These are phyloP conservation scores for Brassica hybrid DNA, from an alignment of 441 rosid species.

Conservation along the genomic window DNA sequence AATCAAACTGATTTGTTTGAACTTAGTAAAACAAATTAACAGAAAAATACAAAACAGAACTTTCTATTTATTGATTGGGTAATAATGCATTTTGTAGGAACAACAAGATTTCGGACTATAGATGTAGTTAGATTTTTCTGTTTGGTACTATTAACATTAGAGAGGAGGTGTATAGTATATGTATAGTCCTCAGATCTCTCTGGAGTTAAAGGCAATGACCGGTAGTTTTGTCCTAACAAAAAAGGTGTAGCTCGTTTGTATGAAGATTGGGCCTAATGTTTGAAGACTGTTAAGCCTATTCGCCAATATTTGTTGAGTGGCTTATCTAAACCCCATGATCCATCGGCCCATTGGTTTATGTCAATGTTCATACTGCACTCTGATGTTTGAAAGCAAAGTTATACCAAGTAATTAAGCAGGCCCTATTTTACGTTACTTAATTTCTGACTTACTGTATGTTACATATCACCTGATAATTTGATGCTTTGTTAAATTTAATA, in stretches of 20 bases:
- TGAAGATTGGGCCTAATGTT: neutral
- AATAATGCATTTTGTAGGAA: neutral
- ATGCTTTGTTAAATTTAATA: neutral
- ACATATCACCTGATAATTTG: neutral
- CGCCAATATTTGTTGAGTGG: neutral
- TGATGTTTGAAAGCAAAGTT: too few species aligned
- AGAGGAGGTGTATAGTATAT: neutral
- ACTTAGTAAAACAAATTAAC: neutral
- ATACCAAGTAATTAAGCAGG: too few species aligned
- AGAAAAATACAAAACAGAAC: neutral
- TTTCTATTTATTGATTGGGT: neutral
- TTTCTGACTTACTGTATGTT: neutral
- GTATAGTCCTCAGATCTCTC: neutral
- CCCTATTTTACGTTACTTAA: neutral
- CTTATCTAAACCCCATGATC: neutral
- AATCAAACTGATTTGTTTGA: conserved; percentile 4
- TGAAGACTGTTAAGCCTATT: neutral
- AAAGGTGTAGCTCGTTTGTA: neutral
- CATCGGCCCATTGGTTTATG: conserved; percentile 14
- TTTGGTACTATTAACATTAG: neutral
- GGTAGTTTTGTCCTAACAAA: neutral
- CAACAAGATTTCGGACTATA: neutral
- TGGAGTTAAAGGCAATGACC: neutral
- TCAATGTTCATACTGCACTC: neutral
- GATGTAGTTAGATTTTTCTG: neutral